These are phyloP conservation scores for Candida golubevii DNA, from an alignment of 805 yeast species.

Conservation along the genomic window DNA sequence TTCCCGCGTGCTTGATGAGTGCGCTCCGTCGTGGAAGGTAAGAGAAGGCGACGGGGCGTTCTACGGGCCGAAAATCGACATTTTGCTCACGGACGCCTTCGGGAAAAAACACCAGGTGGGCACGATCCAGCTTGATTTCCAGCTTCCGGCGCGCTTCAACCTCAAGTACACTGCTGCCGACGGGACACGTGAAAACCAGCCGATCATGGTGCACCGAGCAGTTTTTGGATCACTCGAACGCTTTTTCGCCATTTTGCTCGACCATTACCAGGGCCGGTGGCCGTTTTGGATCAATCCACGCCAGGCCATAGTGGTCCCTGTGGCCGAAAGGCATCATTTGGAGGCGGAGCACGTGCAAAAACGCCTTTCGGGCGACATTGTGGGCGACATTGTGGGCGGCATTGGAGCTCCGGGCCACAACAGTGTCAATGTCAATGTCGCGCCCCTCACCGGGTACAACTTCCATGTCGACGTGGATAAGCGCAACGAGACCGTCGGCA, in stretches of 20 bases:
- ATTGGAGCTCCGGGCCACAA: too few relatives aligned
- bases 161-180: conserved; percentile 57
- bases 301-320: conserved; percentile 82
- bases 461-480: conserved; percentile 74
- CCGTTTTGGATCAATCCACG: conserved; percentile 96
- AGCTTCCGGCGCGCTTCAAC: conserved; percentile 80
- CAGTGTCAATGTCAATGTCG: conserved; percentile 28
- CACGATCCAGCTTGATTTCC: conserved; percentile 92
- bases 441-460: conserved; percentile 54
- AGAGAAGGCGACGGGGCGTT: conserved; percentile 96
- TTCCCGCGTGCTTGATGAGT: conserved; percentile 49
- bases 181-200: conserved; percentile 52
- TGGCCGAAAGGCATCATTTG: conserved; percentile 55
- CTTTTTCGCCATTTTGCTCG: conserved; percentile 84
- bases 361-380: conserved; percentile 43
- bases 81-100: conserved; percentile 72
- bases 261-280: conserved; percentile 90
- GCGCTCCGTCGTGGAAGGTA: conserved; percentile 57
- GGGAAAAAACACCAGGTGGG: conserved; percentile 90
- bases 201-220: conserved; percentile 96
- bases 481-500: conserved; percentile 74
- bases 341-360: conserved; percentile 49
- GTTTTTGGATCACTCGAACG: conserved; percentile 93
- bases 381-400: too few relatives aligned
- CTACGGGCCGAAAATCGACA: conserved; percentile 95